phyloP scores from a whole-genome alignment of 2,329 filamentous ascomycete genomes.

The Ceratocystiopsis sp. region DNA sequence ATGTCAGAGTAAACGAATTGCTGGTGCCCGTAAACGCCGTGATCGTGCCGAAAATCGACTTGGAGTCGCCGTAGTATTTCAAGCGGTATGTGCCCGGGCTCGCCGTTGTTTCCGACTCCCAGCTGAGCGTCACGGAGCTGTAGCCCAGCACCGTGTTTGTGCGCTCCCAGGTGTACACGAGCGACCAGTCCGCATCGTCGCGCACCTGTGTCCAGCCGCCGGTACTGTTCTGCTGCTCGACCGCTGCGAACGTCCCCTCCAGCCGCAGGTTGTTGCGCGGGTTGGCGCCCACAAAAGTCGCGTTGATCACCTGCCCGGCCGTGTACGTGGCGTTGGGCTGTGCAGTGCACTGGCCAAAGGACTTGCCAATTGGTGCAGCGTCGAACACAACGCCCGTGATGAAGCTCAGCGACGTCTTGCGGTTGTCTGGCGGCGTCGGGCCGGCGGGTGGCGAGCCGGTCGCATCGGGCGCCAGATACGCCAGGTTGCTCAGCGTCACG shows the following conservation, averaged over 20 bases:
- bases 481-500: conserved; percentile 55
- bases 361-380: conserved; percentile 42
- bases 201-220: conserved; percentile 46
- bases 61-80: conserved; percentile 68
- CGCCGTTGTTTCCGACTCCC: conserved; percentile 54
- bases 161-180: conserved; percentile 65
- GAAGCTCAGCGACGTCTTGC: conserved; percentile 57
- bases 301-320: conserved; percentile 42
- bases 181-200: conserved; percentile 67
- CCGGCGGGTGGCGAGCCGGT: conserved; percentile 31
- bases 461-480: conserved; percentile 39
- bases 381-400: conserved; percentile 69
- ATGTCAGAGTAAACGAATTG: conserved; percentile 13
- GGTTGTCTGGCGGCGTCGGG: conserved; percentile 60
- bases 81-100: conserved; percentile 53
- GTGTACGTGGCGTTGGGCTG: conserved; percentile 34
- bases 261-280: conserved; percentile 71
- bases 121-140: conserved; percentile 58
- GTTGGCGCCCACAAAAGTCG: conserved; percentile 69
- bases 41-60: conserved; percentile 39
- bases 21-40: conserved; percentile 32
- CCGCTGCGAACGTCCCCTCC: conserved; percentile 58
- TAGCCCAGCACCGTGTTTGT: conserved; percentile 53
- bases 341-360: conserved; percentile 46
- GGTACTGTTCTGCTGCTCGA: conserved; percentile 41